Percentiles rank a stretch among this genome's conserved stretches.
These are phyloP conservation scores for Raddia distichophylla DNA, from an alignment of 176 grass and related monocot genomes.

Conservation along the genomic window DNA sequence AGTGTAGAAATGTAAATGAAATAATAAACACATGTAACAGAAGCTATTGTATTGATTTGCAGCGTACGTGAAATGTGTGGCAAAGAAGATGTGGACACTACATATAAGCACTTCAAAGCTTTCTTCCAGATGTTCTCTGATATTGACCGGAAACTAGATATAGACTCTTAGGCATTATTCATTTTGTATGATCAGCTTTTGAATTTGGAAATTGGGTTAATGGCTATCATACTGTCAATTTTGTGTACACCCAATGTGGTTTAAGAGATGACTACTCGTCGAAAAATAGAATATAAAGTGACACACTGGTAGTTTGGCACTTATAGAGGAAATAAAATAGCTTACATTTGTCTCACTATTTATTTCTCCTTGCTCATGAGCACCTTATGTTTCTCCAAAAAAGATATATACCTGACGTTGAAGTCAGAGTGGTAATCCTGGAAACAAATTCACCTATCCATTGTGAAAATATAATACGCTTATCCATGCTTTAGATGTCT, in stretches of 20 bases:
- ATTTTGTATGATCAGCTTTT: background rate
- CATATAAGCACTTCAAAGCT: conserved; percentile 73
- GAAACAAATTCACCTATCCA: background rate
- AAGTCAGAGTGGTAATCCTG: background rate
- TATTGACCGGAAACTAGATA: conserved; percentile 66
- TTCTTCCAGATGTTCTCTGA: conserved; percentile 83
- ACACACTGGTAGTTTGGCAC: too few species aligned
- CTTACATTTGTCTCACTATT: background rate
- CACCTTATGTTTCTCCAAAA: too few species aligned
- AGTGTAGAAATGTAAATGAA: background rate
- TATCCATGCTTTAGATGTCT: too few species aligned
- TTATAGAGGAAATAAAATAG: background rate
- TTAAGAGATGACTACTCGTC: background rate
- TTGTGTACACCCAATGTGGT: background rate
- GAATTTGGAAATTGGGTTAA: conserved; percentile 7
- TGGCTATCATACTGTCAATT: background rate
- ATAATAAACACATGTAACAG: background rate
- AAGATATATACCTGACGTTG: too few species aligned
- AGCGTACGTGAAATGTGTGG: conserved; percentile 91
- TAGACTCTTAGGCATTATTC: conserved; percentile 64
- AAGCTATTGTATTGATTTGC: conserved; percentile 30
- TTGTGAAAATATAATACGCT: too few species aligned
- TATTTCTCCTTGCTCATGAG: background rate
- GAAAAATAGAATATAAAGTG: background rate
- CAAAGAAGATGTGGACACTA: conserved; percentile 84